Evolutionary conservation across 345 rosid species (phyloP).

Genomic region (Sisymbrium irio): DNA sequence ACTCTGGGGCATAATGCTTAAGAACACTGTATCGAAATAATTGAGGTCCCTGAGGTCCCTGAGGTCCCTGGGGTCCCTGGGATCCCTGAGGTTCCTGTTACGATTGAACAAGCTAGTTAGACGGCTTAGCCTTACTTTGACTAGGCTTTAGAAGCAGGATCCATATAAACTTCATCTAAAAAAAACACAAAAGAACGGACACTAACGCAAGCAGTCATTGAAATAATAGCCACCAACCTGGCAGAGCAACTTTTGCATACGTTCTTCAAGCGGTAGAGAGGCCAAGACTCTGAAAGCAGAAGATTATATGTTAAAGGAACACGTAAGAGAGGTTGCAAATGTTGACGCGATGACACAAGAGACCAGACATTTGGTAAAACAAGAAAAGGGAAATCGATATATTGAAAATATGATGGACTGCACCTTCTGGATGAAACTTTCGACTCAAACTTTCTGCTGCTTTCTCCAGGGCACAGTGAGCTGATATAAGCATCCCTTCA

Average conservation of each 20-base stretch:
- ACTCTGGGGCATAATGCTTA: constrained; percentile 57
- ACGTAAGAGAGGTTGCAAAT: not conserved
- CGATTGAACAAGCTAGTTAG: constrained; percentile 21
- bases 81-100: constrained; percentile 65
- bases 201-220: not conserved
- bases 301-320: not conserved
- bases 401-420: not conserved
- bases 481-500: constrained; percentile 64
- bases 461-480: constrained; percentile 62
- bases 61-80: too few species aligned
- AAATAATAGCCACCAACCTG: constrained; percentile 55
- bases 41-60: constrained; percentile 65
- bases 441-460: constrained; percentile 34
- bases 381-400: not conserved
- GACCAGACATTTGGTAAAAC: constrained; percentile 11
- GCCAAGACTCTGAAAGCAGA: constrained; percentile 60
- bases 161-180: constrained; percentile 1
- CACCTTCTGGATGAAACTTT: constrained; percentile 58
- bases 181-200: not conserved
- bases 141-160: not conserved
- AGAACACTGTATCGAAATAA: constrained; percentile 59
- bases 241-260: constrained; percentile 58
- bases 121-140: not conserved
- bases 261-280: constrained; percentile 64
- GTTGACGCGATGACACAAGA: constrained; percentile 1